These are phyloP conservation scores for Glycyrrhiza uralensis DNA, from an alignment of 306 rosid species.

Conservation along the genomic window DNA sequence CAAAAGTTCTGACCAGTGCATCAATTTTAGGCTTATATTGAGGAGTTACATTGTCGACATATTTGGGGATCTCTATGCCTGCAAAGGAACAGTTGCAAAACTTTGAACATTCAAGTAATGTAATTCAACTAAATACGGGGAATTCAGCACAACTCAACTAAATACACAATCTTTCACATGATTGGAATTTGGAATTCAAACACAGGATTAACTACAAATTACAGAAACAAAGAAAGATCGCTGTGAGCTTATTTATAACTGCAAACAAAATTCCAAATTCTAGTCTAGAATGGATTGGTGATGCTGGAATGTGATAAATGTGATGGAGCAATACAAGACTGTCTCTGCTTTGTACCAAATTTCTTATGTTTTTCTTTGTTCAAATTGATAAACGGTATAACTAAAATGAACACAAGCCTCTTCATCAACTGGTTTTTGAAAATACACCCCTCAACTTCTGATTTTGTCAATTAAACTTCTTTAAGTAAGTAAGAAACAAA, in stretches of 20 bases:
- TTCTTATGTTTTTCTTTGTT: not conserved
- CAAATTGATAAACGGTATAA: not conserved
- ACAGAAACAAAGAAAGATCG: not conserved
- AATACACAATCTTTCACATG: too few relatives aligned
- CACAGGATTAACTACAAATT: not conserved
- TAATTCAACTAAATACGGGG: too few relatives aligned
- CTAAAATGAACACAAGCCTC: too few relatives aligned
- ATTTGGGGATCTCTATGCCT: constrained; percentile 85
- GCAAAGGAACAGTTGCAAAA: constrained; percentile 17
- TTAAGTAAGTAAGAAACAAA: too few relatives aligned
- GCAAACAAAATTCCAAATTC: not conserved
- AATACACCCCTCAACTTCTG: too few relatives aligned
- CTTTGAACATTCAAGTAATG: not conserved
- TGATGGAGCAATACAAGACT: not conserved
- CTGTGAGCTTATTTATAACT: not conserved
- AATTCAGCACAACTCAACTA: too few relatives aligned
- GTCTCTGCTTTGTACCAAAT: not conserved
- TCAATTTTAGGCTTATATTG: constrained; percentile 82
- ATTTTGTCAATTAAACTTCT: too few relatives aligned
- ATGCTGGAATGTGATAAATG: not conserved
- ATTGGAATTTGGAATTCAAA: too few relatives aligned
- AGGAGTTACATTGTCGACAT: constrained; percentile 83
- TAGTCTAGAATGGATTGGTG: not conserved
- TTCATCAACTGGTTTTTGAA: too few relatives aligned
- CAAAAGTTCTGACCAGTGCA: constrained; percentile 45